A percentile compares a stretch with the other conserved stretches of the same genome.
phyloP scores from a whole-genome alignment of 164 flowering plant genomes.

The Amborella trichopoda region DNA sequence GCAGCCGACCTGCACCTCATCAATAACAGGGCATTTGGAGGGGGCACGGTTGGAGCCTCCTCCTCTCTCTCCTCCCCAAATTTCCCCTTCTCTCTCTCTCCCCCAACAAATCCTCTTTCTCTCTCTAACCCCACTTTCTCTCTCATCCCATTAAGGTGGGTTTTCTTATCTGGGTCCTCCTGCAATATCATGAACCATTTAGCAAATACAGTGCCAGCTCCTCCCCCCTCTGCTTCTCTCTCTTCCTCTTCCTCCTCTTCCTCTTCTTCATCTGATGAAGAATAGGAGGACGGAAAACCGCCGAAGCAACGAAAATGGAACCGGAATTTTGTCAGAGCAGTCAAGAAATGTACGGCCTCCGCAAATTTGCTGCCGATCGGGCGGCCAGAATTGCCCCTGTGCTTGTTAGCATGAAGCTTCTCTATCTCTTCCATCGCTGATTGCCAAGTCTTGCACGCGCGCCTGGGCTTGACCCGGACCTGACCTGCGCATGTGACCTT shows the following conservation, averaged over 20 bases:
- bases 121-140: conserved; percentile 5
- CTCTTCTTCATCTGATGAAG: too few relatives aligned
- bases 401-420: conserved; percentile 36
- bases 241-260: conserved; percentile 30
- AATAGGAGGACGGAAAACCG: conserved; percentile 36
- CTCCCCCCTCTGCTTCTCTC: too few relatives aligned
- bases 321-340: conserved; percentile 42
- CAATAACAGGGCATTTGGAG: conserved; percentile 72
- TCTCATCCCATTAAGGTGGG: neutral
- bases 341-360: conserved; percentile 64
- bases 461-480: conserved; percentile 55
- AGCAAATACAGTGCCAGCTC: conserved; percentile 50
- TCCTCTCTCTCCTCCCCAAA: conserved; percentile 8
- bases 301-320: conserved; percentile 81
- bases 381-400: conserved; percentile 23
- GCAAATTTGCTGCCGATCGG: conserved; percentile 72
- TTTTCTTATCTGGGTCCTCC: conserved; percentile 33
- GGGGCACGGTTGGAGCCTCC: conserved; percentile 36
- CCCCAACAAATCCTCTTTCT: neutral
- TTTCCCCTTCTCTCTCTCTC: neutral
- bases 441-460: conserved; percentile 76
- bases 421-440: conserved; percentile 94
- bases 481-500: conserved; percentile 97
- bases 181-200: conserved; percentile 88
- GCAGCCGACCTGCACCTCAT: conserved; percentile 96